These are phyloP conservation scores for Paracoccidioides lutzii DNA, from an alignment of 2,329 filamentous ascomycete species.

Conservation along the genomic window DNA sequence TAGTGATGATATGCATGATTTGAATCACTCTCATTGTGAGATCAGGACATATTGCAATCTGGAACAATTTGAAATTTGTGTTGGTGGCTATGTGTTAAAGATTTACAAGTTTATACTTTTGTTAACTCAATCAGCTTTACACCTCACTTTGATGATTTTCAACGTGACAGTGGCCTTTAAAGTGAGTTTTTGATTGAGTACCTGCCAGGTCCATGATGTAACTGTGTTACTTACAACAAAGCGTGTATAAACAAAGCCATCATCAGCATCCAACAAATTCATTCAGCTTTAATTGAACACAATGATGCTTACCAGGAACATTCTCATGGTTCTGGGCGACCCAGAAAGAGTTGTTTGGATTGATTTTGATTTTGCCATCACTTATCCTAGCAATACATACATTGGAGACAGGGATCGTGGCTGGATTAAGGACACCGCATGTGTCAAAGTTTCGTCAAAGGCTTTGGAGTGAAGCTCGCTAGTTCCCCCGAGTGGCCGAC, in stretches of 20 bases:
- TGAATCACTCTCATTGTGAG: too few species aligned
- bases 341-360: constrained; percentile 6
- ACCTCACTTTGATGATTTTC: too few species aligned
- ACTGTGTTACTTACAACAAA: constrained; percentile 9
- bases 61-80: too few species aligned
- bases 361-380: constrained; percentile 5
- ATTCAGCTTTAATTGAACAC: constrained; percentile 10
- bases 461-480: constrained; percentile 4
- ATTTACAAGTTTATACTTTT: too few species aligned
- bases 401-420: constrained; percentile 1
- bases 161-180: too few species aligned
- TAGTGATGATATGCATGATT: too few species aligned
- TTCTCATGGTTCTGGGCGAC: constrained; percentile 6
- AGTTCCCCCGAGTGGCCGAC: not conserved
- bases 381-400: not conserved
- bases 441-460: constrained; percentile 7
- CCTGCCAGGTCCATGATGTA: constrained; percentile 9
- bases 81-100: too few species aligned
- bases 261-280: constrained; percentile 8
- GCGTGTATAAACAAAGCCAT: constrained; percentile 8
- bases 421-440: constrained; percentile 12
- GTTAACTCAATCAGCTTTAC: too few species aligned
- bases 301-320: constrained; percentile 12
- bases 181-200: constrained; percentile 9
- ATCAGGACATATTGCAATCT: too few species aligned